Conservation (phyloP, 1,284 basidiomycete genomes). For the Malassezia furfur region DNA sequence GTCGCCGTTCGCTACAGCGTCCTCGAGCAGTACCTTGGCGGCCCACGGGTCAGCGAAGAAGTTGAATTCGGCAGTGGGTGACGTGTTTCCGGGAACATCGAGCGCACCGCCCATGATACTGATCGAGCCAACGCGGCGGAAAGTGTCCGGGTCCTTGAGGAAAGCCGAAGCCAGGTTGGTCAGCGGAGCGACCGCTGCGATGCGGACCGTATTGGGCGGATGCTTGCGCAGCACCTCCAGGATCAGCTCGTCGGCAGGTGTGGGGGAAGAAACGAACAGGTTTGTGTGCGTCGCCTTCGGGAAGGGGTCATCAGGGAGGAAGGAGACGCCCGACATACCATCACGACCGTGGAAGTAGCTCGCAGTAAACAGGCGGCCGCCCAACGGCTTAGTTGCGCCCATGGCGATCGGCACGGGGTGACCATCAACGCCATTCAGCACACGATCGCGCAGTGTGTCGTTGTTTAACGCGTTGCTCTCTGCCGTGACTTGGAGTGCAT, state of each 20-base stretch:
- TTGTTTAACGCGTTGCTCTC: slow-evolving; percentile 59
- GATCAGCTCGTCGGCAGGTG: slow-evolving; percentile 58
- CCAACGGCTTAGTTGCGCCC: slow-evolving; percentile 55
- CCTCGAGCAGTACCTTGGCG: slow-evolving; percentile 50
- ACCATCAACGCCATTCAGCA: slow-evolving; percentile 15
- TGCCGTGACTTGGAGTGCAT: slow-evolving; percentile 55
- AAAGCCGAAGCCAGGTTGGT: slow-evolving; percentile 72
- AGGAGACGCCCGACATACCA: slow-evolving; percentile 35
- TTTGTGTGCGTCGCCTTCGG: slow-evolving; percentile 18
- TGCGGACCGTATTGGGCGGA: slow-evolving; percentile 62
- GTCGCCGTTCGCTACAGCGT: slow-evolving; percentile 17
- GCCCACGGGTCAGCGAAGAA: slow-evolving; percentile 87
- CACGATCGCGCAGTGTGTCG: slow-evolving; percentile 56
- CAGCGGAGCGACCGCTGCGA: slow-evolving; percentile 76
- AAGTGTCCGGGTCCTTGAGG: slow-evolving; percentile 55
- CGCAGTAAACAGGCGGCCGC: slow-evolving; percentile 67
- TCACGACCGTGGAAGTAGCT: slow-evolving; percentile 59
- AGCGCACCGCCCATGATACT: slow-evolving; percentile 93
- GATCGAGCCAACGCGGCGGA: slow-evolving; percentile 58
- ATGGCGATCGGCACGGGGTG: slow-evolving; percentile 23
- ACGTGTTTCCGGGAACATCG: slow-evolving; percentile 74
- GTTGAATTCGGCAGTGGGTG: slow-evolving; percentile 60
- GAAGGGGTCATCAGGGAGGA: slow-evolving; percentile 31
- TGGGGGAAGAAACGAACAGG: slow-evolving; percentile 48
- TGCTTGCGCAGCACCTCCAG: slow-evolving; percentile 59